Percentiles rank a stretch among this genome's conserved stretches.
Evolutionary conservation across 2,329 filamentous ascomycete species (phyloP).

Genomic region (Colletotrichum graminicola): DNA sequence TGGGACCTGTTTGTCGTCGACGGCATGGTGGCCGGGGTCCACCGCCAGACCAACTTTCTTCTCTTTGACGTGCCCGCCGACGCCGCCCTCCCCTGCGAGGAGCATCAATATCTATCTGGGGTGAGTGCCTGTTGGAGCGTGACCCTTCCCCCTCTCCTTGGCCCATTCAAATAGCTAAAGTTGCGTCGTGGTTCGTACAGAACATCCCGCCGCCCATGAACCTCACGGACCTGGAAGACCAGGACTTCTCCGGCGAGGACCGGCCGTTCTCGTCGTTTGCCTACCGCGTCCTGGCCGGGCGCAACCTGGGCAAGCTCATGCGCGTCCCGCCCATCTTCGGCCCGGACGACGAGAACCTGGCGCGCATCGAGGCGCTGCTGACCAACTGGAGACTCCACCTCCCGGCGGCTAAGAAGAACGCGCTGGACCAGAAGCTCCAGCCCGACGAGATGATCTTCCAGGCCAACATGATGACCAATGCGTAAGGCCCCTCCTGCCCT

Average conservation of each 20-base stretch:
- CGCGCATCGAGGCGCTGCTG: constrained; percentile 64
- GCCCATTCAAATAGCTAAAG: background rate
- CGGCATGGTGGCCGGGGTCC: constrained; percentile 85
- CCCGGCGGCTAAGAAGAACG: constrained; percentile 77
- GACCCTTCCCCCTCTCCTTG: background rate
- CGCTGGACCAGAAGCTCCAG: constrained; percentile 76
- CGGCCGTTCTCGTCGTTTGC: constrained; percentile 85
- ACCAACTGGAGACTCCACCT: constrained; percentile 86
- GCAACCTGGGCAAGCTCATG: constrained; percentile 84
- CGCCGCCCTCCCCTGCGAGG: constrained; percentile 84
- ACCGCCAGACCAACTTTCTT: constrained; percentile 77
- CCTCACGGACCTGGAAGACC: constrained; percentile 81
- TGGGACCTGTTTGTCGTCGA: constrained; percentile 88
- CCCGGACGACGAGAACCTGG: constrained; percentile 65
- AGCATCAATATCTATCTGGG: constrained; percentile 74
- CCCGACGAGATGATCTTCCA: constrained; percentile 94
- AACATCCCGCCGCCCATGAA: constrained; percentile 70
- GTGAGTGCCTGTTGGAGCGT: constrained; percentile 55
- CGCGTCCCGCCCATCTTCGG: constrained; percentile 64
- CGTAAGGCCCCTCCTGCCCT: constrained; percentile 53
- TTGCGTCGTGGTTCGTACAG: constrained; percentile 51
- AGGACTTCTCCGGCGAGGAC: constrained; percentile 78
- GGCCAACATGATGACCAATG: constrained; percentile 81
- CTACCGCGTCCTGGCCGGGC: constrained; percentile 84
- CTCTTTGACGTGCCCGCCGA: constrained; percentile 76